A percentile compares a stretch with the other conserved stretches of the same genome.
These are phyloP conservation scores for Microdochium nivale DNA, from an alignment of 2,329 filamentous ascomycete species.

Conservation along the genomic window DNA sequence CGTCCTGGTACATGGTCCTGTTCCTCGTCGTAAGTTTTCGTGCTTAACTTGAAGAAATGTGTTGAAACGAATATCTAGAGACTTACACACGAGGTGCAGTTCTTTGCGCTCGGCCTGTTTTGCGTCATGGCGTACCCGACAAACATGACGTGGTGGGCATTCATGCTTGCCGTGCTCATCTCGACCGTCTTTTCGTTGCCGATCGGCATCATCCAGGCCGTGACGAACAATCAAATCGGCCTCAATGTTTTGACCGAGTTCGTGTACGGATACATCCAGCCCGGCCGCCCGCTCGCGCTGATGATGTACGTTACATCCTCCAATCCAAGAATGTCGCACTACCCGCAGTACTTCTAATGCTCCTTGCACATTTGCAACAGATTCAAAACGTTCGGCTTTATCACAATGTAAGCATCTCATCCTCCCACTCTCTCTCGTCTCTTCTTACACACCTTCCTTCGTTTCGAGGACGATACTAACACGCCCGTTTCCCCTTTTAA, in stretches of 20 bases:
- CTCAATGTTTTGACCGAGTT: conserved; percentile 71
- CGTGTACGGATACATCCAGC: conserved; percentile 66
- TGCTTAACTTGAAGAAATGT: background rate
- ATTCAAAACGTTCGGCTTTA: conserved; percentile 56
- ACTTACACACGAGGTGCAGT: conserved; percentile 23
- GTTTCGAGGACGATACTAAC: background rate
- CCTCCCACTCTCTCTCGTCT: background rate
- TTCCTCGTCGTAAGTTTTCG: conserved; percentile 39
- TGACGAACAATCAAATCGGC: conserved; percentile 63
- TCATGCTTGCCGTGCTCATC: conserved; percentile 57
- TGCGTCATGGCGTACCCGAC: conserved; percentile 55
- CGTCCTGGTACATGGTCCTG: conserved; percentile 54
- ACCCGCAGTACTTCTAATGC: background rate
- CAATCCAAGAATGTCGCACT: background rate
- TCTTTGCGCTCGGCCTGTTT: conserved; percentile 43
- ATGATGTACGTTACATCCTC: conserved; percentile 48
- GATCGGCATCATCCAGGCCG: conserved; percentile 60
- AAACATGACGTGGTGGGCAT: conserved; percentile 65
- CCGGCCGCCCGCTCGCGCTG: conserved; percentile 60
- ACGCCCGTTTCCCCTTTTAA: conserved; percentile 27
- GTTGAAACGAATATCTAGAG: background rate
- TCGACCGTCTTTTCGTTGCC: conserved; percentile 57
- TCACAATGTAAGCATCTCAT: conserved; percentile 37
- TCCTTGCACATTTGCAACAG: conserved; percentile 21
- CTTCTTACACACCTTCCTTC: conserved; percentile 5